Percentiles rank a stretch among this genome's conserved stretches.
These are phyloP conservation scores for Musa beccarii DNA, from an alignment of 176 grass and related monocot species.

Conservation along the genomic window DNA sequence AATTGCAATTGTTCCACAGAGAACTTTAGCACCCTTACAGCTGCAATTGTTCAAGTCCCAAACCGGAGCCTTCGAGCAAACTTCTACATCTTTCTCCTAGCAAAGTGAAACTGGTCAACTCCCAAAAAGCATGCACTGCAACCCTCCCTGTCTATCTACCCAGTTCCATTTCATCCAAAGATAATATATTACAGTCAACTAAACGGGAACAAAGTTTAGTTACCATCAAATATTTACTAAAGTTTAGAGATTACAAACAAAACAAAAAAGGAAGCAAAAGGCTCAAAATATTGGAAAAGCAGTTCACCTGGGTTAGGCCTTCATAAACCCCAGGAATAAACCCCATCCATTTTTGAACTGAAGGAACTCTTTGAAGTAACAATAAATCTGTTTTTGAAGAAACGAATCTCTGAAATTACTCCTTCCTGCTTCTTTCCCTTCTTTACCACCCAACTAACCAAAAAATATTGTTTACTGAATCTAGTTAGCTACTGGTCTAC, in stretches of 20 bases:
- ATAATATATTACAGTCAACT: no score
- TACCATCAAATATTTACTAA: no score
- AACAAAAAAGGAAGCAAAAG: background rate
- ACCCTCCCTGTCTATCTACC: no score
- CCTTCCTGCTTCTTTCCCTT: constrained; percentile 19
- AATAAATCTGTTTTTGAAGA: background rate
- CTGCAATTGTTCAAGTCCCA: no score
- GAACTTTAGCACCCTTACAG: no score
- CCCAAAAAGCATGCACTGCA: no score
- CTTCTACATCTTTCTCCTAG: no score
- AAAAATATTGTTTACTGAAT: constrained; percentile 71
- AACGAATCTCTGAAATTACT: background rate
- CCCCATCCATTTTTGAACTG: background rate
- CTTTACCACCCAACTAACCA: constrained; percentile 34
- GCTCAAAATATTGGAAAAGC: background rate
- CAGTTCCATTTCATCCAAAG: no score
- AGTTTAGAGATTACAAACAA: background rate
- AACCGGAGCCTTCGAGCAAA: no score
- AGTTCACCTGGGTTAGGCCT: background rate
- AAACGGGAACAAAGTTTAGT: no score
- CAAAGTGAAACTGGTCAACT: no score
- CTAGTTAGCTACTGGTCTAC: constrained; percentile 16
- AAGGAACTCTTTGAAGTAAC: background rate
- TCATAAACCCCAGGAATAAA: background rate
- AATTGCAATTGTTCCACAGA: no score